Evolutionary conservation across 2,329 filamentous ascomycete species (phyloP), one percentile per base, ranked within the genome.

Genomic region (Penicillium sp.): DNA sequence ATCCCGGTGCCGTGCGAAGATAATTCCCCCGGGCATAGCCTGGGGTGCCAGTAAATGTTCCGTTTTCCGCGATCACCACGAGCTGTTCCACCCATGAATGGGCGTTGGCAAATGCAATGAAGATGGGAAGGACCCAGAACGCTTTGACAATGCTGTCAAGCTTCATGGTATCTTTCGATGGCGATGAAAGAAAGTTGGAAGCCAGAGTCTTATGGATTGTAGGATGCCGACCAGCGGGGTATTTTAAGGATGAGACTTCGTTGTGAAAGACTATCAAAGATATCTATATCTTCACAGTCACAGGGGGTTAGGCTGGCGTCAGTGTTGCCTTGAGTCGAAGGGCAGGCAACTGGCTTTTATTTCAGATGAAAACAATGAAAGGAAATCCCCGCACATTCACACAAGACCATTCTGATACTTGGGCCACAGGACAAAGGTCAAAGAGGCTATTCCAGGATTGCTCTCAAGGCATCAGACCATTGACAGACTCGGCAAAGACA

Each of bases 81-180:
- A 91, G 74, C 59, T 84, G 75, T 69, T 96, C 89, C 39, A 91
- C 78, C 90, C 90, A 96, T 14, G 82, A 85, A 69, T 96, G 91
- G 28, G 81, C 84, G 23, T 52, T 48, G 18, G 61, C 55, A 23
- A 63, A 52, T 18, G 26, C 20, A 40, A 46, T 13, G 6, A 64
- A 48, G 22, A 52, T 40, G 18, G 70, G 51, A 27, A 64, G 47
- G 37, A 59, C 50, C 32, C 70, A 44, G 26, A 64, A 42, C 23
- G 49, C 48, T 40, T 43, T 39, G 38, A 48, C 18, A 39, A 51
- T 48, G 37, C 16, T 46, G 26, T 50, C 42, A 41, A 43, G 24
- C 23, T 34, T 31, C 14, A 47, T 20, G 28, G 26, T 40, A 38
- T 50, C 44, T 44, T 44, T 32, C 27, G 39, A 23, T 26, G 10